Evolutionary conservation across 2,329 filamentous ascomycete species (phyloP).

Genomic region (Trichothecium sympodiale): DNA sequence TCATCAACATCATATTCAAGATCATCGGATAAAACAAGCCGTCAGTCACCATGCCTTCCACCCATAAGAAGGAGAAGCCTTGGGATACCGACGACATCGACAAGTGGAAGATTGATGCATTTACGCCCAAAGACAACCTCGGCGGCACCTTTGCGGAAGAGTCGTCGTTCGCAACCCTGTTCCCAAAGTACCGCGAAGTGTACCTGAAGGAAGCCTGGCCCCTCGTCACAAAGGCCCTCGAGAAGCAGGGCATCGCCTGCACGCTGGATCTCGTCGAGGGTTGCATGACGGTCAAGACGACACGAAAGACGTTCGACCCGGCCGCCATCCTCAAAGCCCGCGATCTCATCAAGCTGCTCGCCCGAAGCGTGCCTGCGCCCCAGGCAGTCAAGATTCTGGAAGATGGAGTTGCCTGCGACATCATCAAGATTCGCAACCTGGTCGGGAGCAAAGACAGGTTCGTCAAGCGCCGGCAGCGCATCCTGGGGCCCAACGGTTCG

Average conservation of each 20-base stretch:
- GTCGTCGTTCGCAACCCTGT: constrained; percentile 77
- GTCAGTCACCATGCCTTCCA: constrained; percentile 60
- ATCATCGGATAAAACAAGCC: too few species aligned
- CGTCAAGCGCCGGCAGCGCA: constrained; percentile 85
- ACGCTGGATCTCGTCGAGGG: constrained; percentile 91
- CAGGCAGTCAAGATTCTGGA: constrained; percentile 92
- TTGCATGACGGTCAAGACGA: constrained; percentile 94
- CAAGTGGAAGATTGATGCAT: constrained; percentile 88
- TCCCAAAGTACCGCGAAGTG: constrained; percentile 92
- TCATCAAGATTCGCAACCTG: constrained; percentile 88
- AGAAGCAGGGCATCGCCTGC: constrained; percentile 81
- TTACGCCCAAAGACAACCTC: constrained; percentile 75
- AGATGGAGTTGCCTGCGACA: constrained; percentile 82
- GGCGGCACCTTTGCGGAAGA: constrained; percentile 86
- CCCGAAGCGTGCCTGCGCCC: constrained; percentile 82
- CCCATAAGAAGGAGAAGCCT: constrained; percentile 79
- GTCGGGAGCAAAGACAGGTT: constrained; percentile 93
- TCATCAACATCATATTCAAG: too few species aligned
- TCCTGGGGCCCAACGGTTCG: constrained; percentile 81
- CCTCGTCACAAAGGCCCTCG: constrained; percentile 73
- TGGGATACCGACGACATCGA: constrained; percentile 97
- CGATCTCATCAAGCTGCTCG: constrained; percentile 86
- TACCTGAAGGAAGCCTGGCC: constrained; percentile 93
- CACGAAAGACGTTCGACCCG: constrained; percentile 81
- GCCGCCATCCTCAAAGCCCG: constrained; percentile 87